Evolutionary conservation across 1,284 basidiomycete genomes (phyloP), one percentile per base, ranked within the genome.

Genomic region (Cerrena zonata): DNA sequence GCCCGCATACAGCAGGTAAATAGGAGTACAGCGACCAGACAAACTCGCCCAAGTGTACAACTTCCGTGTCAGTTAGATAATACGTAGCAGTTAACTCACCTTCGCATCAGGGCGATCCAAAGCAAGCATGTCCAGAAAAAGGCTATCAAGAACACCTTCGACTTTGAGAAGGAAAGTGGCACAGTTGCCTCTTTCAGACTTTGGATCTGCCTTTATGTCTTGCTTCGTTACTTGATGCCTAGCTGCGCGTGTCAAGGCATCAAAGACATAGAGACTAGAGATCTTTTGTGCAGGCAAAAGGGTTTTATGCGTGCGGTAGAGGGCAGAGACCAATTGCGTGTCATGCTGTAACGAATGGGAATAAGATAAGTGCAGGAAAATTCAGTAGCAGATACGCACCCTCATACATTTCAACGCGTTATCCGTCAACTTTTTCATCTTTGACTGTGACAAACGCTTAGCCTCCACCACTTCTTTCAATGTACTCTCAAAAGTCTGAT

Each of bases 201-300:
- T 76, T 18, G 75, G 61, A 55, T 86, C 79, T 53, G 75, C 78
- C 56, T 75, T 72, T 18, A 81, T 68, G 50, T 74, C 74, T 48
- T 82, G 78, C 65, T 91, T 91, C 62, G 73, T 82, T 39, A 74
- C 80, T 48, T 82, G 76, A 55, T 74, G 73, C 55, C 81, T 77
- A n/a, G 90, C 90, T 15, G 86, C 90, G 50, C 93, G 82, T 41
- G 89, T 80, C 54, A 96, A 76, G 15, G 92, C 89, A 69, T 96
- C 93, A 65, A 96, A 90, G 40, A 86, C 83, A 69, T 96, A 96
- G 51, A 96, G 74, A 68, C 89, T 91, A 43, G 80, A 83, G 53
- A 93, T 80, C 64, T 95, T 93, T 55, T 76, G 70, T 18, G 76
- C 64, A 10, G 78, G 66, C 2, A 81, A 71, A 24, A 94, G 74